phyloP scores from a whole-genome alignment of 371 early-diverging fungal genomes.

The Blastocladiella emersonii region DNA sequence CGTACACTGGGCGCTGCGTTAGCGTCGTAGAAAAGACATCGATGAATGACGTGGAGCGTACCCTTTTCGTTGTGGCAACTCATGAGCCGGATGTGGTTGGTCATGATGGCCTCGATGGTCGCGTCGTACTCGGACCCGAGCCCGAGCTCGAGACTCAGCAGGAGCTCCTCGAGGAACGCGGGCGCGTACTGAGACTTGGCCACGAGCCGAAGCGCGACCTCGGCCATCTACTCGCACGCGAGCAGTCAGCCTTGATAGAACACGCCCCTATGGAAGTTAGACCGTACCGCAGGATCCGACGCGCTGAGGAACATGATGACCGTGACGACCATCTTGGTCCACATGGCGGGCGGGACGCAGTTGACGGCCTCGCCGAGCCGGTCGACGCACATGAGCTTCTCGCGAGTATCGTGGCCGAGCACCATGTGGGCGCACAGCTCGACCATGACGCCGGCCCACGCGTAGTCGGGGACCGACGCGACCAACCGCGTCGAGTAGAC shows the following conservation, averaged over 20 bases:
- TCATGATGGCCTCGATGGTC: background rate
- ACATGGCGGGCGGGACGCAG: background rate
- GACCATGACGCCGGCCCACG: background rate
- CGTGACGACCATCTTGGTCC: background rate
- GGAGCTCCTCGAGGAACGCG: background rate
- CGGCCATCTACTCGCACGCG: background rate
- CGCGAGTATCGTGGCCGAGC: background rate
- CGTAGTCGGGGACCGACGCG: background rate
- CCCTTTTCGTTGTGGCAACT: background rate
- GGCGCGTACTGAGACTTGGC: background rate
- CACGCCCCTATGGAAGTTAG: background rate
- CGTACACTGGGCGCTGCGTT: no score
- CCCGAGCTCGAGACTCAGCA: background rate
- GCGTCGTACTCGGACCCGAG: background rate
- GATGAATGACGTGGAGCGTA: no score
- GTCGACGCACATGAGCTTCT: background rate
- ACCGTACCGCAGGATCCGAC: background rate
- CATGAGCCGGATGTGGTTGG: background rate
- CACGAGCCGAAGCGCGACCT: background rate
- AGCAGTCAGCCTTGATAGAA: no score
- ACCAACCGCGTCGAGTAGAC: no score
- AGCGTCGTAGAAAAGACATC: no score
- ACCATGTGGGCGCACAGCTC: background rate
- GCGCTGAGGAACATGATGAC: background rate
- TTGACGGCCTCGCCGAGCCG: background rate